phyloP scores from a whole-genome alignment of 177 flowering plant species.

The Vitis hybrid region DNA sequence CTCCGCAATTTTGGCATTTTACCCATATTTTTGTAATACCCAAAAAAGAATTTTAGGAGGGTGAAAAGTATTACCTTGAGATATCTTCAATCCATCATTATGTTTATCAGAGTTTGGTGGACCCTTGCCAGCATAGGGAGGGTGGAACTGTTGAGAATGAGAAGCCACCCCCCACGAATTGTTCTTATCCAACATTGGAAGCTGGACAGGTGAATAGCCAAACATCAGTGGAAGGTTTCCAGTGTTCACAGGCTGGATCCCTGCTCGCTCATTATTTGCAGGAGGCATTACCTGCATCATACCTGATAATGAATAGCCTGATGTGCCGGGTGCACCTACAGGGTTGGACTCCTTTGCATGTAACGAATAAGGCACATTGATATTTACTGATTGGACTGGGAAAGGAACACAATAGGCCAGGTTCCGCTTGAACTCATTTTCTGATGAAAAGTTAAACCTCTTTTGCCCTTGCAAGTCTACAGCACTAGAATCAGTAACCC shows the following conservation, averaged over 20 bases:
- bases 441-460: conserved; percentile 35
- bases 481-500: conserved; percentile 28
- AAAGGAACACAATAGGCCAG: conserved; percentile 38
- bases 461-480: conserved; percentile 42
- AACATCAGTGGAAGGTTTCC: conserved; percentile 51
- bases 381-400: conserved; percentile 38
- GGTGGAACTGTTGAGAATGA: conserved; percentile 49
- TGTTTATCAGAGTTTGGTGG: conserved; percentile 38
- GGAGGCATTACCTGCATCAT: conserved; percentile 46
- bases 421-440: conserved; percentile 42
- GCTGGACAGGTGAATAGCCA: conserved; percentile 74
- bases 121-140: conserved; percentile 44
- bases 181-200: conserved; percentile 66
- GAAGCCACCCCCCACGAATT: conserved; percentile 47
- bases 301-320: conserved; percentile 39
- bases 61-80: conserved; percentile 34
- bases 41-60: neutral
- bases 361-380: conserved; percentile 39
- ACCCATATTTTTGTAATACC: neutral
- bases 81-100: conserved; percentile 32
- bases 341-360: conserved; percentile 40
- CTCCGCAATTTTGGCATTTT: neutral
- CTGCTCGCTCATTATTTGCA: conserved; percentile 41
- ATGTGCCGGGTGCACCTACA: conserved; percentile 25
- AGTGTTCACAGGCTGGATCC: conserved; percentile 36